These are phyloP conservation scores for Saturnispora gosingensis DNA, from an alignment of 805 yeast genomes.

Conservation along the genomic window DNA sequence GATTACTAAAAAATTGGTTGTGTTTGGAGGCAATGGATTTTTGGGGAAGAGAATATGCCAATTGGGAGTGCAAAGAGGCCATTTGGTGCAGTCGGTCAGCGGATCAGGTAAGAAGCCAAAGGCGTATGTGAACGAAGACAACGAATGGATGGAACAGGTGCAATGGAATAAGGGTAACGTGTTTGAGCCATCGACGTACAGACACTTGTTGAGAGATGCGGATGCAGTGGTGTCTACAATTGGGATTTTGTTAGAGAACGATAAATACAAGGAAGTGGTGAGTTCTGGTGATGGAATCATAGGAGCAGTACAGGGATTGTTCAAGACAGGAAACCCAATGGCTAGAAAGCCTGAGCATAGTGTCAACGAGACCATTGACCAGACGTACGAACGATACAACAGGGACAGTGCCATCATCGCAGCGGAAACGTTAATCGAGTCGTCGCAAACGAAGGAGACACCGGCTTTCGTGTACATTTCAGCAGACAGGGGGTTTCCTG, in stretches of 20 bases:
- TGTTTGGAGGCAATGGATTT: conserved; percentile 87
- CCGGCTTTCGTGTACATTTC: conserved; percentile 62
- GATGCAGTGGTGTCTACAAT: conserved; percentile 73
- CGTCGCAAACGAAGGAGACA: not conserved
- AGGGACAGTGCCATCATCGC: conserved; percentile 57
- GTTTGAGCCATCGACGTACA: conserved; percentile 54
- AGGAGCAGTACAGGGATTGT: conserved; percentile 30
- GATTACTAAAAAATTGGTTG: conserved; percentile 31
- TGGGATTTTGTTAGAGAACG: conserved; percentile 67
- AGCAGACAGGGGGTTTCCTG: conserved; percentile 65
- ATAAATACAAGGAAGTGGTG: conserved; percentile 51
- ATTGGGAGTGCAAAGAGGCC: conserved; percentile 53
- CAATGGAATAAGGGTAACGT: conserved; percentile 62
- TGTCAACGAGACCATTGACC: conserved; percentile 15
- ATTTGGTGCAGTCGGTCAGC: conserved; percentile 52
- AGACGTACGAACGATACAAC: conserved; percentile 56
- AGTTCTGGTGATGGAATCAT: conserved; percentile 25
- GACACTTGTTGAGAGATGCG: conserved; percentile 35
- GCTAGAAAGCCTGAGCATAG: conserved; percentile 24
- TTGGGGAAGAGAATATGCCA: conserved; percentile 65
- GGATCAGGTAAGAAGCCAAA: conserved; percentile 48
- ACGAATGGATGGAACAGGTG: conserved; percentile 47
- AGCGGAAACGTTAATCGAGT: conserved; percentile 43
- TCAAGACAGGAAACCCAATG: conserved; percentile 59
- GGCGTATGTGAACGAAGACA: conserved; percentile 23